Base-by-base conservation (phyloP, 2,329 filamentous ascomycete genomes). In the Sclerotinia sclerotiorum region DNA sequence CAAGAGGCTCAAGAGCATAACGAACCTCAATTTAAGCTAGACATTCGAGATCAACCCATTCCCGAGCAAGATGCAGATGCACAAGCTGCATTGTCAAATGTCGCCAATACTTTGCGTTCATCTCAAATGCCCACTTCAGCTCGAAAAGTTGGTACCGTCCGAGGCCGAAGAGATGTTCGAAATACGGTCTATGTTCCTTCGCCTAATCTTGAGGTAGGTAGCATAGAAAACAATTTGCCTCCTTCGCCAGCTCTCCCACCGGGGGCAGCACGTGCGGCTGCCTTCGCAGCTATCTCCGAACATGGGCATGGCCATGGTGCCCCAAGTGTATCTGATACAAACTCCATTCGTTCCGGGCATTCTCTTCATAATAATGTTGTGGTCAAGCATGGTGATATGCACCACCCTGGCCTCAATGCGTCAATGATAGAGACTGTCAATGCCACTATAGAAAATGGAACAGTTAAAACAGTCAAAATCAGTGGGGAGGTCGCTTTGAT, bases 341-440 rank as follows among this genome's bases (percentile, higher is more conserved):
- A 94, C 68, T 98, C 95, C 0, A 90, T 98, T 70, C 90, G 94
- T 61, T 99, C 95, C 3, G 90, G 91, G 2, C 91, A 92, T 72
- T 97, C 93, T 2, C 81, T 94, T 54, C 88, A 88, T 70, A 87
- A 88, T 56, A 81, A 90, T 55, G 84, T 84, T 5, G 87, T 91
- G n/a, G 82, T 87, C 64, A 90, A 88, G 75, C 95, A 99, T 77
- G 90, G 93, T 0, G 93, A 97, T 24, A 84, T 97, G 80, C 86
- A 90, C 65, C 86, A 87, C 13, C 87, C 91, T 1, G 94, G 95
- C 2, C 83, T 99, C 7, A 95, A 93, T 78, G 88, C 91, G 4
- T 98, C 94, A 19, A 86, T 98, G 67, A 90, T 98, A 63, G 95
- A 99, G 79, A 95, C 91, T 0, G 88, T 98, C n/a, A 95, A 88